These are phyloP conservation scores for Corynespora cassiicola DNA, from an alignment of 2,329 filamentous ascomycete species.

Conservation along the genomic window DNA sequence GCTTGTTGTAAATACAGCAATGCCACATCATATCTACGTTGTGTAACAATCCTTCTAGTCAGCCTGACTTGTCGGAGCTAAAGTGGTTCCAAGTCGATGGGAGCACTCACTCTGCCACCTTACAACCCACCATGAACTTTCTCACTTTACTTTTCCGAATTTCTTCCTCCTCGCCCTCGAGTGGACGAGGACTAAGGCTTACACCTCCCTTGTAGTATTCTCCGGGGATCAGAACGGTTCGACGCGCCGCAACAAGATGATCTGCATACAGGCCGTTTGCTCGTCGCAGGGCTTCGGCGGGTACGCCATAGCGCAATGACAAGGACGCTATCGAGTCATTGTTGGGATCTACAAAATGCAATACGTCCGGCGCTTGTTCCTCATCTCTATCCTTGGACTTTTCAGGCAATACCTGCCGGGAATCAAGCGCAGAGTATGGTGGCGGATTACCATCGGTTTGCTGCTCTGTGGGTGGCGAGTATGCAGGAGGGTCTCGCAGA, in stretches of 20 bases:
- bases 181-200: constrained; percentile 71
- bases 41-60: constrained; percentile 42
- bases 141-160: constrained; percentile 72
- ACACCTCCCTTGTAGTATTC: constrained; percentile 71
- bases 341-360: constrained; percentile 77
- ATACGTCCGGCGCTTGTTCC: constrained; percentile 64
- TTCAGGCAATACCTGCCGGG: constrained; percentile 29
- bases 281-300: constrained; percentile 65
- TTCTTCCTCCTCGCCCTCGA: constrained; percentile 79
- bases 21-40: constrained; percentile 69
- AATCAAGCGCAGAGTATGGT: constrained; percentile 50
- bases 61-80: constrained; percentile 26
- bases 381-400: constrained; percentile 33
- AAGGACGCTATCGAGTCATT: constrained; percentile 72
- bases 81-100: not conserved
- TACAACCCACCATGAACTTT: constrained; percentile 80
- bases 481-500: constrained; percentile 72
- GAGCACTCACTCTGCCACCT: constrained; percentile 72
- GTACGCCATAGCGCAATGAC: constrained; percentile 74
- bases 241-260: constrained; percentile 72
- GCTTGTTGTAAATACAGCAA: constrained; percentile 75
- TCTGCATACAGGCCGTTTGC: constrained; percentile 76
- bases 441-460: constrained; percentile 48
- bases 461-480: constrained; percentile 53
- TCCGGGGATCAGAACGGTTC: constrained; percentile 74